A percentile compares a stretch with the other conserved stretches of the same genome.
These are phyloP conservation scores for Alternaria conjuncta DNA, from an alignment of 2,329 filamentous ascomycete genomes.

Conservation along the genomic window DNA sequence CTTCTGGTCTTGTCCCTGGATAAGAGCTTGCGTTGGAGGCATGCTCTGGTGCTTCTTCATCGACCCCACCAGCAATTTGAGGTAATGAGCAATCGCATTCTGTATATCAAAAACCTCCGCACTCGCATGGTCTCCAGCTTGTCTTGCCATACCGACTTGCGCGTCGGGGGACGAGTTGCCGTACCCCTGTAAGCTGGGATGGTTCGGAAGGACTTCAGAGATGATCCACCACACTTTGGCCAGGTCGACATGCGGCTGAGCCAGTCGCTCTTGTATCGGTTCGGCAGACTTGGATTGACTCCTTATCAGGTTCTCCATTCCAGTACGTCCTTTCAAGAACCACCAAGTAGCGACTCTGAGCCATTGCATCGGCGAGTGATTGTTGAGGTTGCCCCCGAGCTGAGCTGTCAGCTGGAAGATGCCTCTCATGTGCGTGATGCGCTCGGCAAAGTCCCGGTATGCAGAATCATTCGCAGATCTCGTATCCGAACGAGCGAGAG, in stretches of 20 bases:
- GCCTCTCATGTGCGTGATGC: constrained; percentile 75
- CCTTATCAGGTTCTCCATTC: constrained; percentile 74
- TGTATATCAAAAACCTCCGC: constrained; percentile 58
- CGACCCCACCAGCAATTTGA: constrained; percentile 77
- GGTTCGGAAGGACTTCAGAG: constrained; percentile 49
- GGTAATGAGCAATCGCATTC: constrained; percentile 65
- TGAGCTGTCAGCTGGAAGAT: constrained; percentile 82
- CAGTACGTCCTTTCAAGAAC: constrained; percentile 82
- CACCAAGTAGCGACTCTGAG: constrained; percentile 82
- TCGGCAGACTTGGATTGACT: constrained; percentile 64
- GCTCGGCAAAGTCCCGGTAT: constrained; percentile 70
- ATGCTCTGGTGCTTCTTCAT: constrained; percentile 86
- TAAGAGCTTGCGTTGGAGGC: constrained; percentile 68
- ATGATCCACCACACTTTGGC: constrained; percentile 86
- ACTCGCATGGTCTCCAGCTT: constrained; percentile 53
- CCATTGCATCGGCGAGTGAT: constrained; percentile 70
- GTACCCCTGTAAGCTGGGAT: constrained; percentile 39
- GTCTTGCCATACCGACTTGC: constrained; percentile 48
- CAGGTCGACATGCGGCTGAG: constrained; percentile 84
- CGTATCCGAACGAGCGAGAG: constrained; percentile 42
- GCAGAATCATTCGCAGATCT: constrained; percentile 53
- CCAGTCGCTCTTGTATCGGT: constrained; percentile 56
- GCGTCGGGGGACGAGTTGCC: constrained; percentile 30
- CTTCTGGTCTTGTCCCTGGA: constrained; percentile 77
- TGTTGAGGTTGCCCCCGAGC: constrained; percentile 69